Conservation (phyloP, 352 stramenopile genomes). For the Phytophthora macrochlamydospora region DNA sequence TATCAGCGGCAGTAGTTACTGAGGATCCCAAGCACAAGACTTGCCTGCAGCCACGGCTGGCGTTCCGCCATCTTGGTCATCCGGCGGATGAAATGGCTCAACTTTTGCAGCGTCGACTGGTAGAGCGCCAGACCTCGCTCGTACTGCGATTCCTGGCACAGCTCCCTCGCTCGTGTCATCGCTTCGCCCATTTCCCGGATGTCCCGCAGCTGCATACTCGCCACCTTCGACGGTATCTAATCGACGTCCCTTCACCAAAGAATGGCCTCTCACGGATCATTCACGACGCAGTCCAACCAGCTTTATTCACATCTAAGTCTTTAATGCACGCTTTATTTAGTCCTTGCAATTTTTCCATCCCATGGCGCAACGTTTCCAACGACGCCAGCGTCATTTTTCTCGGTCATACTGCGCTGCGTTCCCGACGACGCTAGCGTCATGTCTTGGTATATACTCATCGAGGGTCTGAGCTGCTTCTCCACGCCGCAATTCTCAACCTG, state of each 20-base stretch:
- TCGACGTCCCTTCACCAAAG: no score
- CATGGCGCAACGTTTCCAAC: constrained; percentile 26
- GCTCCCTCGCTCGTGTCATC: constrained; percentile 59
- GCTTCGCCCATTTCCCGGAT: constrained; percentile 75
- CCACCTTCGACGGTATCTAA: constrained; percentile 5
- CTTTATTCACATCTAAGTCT: constrained; percentile 12
- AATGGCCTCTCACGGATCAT: no score
- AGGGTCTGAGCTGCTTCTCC: constrained; percentile 6
- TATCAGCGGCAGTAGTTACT: neutral
- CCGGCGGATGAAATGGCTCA: constrained; percentile 66
- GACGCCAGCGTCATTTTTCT: constrained; percentile 18
- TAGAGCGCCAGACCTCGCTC: constrained; percentile 68
- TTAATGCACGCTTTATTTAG: no score
- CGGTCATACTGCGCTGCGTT: constrained; percentile 12
- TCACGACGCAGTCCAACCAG: no score
- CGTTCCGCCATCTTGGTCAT: constrained; percentile 78
- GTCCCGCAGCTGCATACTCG: constrained; percentile 59
- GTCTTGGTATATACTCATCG: constrained; percentile 12
- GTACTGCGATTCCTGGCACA: constrained; percentile 70
- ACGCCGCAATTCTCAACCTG: constrained; percentile 23
- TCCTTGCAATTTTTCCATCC: constrained; percentile 25
- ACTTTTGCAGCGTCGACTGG: constrained; percentile 55
- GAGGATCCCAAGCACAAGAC: neutral
- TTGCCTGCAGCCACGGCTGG: constrained; percentile 81
- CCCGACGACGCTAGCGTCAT: constrained; percentile 21